Conservation (phyloP, 2,329 filamentous ascomycete species). For the Westerdykella aurantiaca region DNA sequence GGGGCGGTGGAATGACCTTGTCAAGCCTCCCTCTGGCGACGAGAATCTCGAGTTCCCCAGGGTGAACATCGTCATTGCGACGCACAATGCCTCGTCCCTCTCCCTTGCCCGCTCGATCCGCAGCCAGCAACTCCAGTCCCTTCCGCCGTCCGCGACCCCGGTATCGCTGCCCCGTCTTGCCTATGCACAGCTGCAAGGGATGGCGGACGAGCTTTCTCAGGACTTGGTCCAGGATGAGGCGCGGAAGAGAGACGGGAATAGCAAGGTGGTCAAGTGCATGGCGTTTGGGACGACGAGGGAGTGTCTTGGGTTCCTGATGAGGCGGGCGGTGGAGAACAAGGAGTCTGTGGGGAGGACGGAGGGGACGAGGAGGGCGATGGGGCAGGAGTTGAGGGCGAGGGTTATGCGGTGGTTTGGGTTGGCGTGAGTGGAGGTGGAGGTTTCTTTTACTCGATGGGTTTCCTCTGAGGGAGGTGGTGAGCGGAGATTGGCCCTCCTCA, state of each 20-base stretch:
- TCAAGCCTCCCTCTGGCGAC: slow-evolving; percentile 39
- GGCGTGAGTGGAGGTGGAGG: background rate
- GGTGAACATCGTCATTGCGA: slow-evolving; percentile 65
- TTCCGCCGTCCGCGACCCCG: slow-evolving; percentile 17
- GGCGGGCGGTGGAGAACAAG: slow-evolving; percentile 56
- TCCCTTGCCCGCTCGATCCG: slow-evolving; percentile 47
- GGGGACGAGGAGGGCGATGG: slow-evolving; percentile 49
- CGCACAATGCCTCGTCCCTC: slow-evolving; percentile 74
- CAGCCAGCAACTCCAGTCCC: slow-evolving; percentile 37
- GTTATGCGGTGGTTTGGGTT: background rate
- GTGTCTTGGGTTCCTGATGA: slow-evolving; percentile 69
- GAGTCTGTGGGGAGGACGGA: slow-evolving; percentile 54
- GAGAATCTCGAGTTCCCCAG: slow-evolving; percentile 31
- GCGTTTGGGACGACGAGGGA: slow-evolving; percentile 74
- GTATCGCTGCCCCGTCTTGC: slow-evolving; percentile 35
- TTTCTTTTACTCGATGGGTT: too few relatives aligned
- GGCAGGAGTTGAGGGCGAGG: slow-evolving; percentile 43
- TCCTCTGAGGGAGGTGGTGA: too few relatives aligned
- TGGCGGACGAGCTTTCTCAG: slow-evolving; percentile 86
- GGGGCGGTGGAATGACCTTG: slow-evolving; percentile 53
- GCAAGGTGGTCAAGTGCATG: slow-evolving; percentile 61
- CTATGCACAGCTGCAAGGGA: slow-evolving; percentile 84
- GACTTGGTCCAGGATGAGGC: slow-evolving; percentile 44
- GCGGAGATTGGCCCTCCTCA: too few relatives aligned
- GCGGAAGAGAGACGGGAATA: slow-evolving; percentile 32